phyloP scores from a whole-genome alignment of 83 land plant species.

The Larix sibirica region DNA sequence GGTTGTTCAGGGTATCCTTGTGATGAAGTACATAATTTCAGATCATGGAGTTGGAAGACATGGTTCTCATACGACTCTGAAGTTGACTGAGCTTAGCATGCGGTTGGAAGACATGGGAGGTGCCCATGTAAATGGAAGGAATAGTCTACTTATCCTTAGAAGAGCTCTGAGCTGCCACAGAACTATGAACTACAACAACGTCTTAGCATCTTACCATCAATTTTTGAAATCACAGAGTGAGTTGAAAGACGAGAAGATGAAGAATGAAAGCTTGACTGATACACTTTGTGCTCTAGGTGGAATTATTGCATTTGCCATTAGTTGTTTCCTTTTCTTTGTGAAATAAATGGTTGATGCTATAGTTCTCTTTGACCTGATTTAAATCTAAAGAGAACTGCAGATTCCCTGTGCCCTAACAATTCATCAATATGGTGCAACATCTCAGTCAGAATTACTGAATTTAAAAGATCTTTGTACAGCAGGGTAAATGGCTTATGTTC shows the following conservation, averaged over 20 bases:
- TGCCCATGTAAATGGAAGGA: slow-evolving; percentile 35
- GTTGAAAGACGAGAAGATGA: slow-evolving; percentile 29
- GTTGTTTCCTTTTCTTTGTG: slow-evolving; percentile 21
- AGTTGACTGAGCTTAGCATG: slow-evolving; percentile 47
- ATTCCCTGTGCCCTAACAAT: too few species aligned
- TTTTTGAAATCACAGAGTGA: slow-evolving; percentile 11
- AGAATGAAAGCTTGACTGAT: slow-evolving; percentile 25
- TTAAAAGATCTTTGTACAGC: too few species aligned
- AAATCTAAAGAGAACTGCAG: too few species aligned
- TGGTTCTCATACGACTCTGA: slow-evolving; percentile 7
- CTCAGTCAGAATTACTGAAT: too few species aligned
- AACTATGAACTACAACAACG: slow-evolving; percentile 14
- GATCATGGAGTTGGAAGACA: background rate
- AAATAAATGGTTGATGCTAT: background rate
- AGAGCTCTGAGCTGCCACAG: slow-evolving; percentile 25
- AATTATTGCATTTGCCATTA: slow-evolving; percentile 18
- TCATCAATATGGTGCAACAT: too few species aligned
- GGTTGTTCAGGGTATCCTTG: slow-evolving; percentile 30
- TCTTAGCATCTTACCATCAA: slow-evolving; percentile 24
- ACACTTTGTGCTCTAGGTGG: slow-evolving; percentile 24
- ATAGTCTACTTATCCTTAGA: slow-evolving; percentile 24
- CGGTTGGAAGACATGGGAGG: slow-evolving; percentile 44
- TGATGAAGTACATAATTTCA: slow-evolving; percentile 22
- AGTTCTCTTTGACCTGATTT: too few species aligned
- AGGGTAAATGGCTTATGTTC: too few species aligned